phyloP scores from a whole-genome alignment of 257 asterid genomes.

The Ilex asprella region DNA sequence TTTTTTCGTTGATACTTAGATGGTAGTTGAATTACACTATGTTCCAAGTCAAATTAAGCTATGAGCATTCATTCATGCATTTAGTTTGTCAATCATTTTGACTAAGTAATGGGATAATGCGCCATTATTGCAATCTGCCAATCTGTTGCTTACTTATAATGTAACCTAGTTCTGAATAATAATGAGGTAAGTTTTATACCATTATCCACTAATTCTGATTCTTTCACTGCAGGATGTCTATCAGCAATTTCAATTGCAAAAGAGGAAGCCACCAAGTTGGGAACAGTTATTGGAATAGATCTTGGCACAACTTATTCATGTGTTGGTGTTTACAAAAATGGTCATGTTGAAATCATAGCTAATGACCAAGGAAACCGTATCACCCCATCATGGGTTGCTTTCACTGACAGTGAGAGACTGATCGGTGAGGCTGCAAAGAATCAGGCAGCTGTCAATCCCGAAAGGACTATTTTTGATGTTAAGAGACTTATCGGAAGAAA shows the following conservation, averaged over 20 bases:
- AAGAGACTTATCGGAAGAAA: slow-evolving; percentile 97
- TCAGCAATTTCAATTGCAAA: slow-evolving; percentile 46
- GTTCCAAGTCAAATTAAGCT: too few relatives aligned
- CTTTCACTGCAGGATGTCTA: slow-evolving; percentile 48
- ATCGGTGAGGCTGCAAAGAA: slow-evolving; percentile 98
- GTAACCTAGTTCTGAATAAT: neutral
- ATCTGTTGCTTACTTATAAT: neutral
- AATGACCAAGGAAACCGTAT: slow-evolving; percentile 94
- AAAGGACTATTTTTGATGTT: slow-evolving; percentile 87
- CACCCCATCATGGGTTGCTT: slow-evolving; percentile 96
- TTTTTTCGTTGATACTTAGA: too few relatives aligned
- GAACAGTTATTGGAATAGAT: slow-evolving; percentile 90
- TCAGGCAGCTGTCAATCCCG: slow-evolving; percentile 82
- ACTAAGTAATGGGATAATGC: too few relatives aligned
- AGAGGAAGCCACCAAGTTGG: slow-evolving; percentile 75
- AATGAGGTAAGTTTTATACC: neutral
- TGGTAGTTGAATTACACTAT: too few relatives aligned
- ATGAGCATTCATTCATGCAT: too few relatives aligned
- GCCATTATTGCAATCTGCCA: neutral
- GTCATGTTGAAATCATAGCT: slow-evolving; percentile 89
- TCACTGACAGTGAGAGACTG: slow-evolving; percentile 80
- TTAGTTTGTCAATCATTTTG: too few relatives aligned
- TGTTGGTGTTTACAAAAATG: slow-evolving; percentile 95
- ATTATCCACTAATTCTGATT: neutral
- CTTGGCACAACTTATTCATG: slow-evolving; percentile 95